These are phyloP conservation scores for Apiospora arundinis DNA, from an alignment of 2,329 filamentous ascomycete genomes.

Conservation along the genomic window DNA sequence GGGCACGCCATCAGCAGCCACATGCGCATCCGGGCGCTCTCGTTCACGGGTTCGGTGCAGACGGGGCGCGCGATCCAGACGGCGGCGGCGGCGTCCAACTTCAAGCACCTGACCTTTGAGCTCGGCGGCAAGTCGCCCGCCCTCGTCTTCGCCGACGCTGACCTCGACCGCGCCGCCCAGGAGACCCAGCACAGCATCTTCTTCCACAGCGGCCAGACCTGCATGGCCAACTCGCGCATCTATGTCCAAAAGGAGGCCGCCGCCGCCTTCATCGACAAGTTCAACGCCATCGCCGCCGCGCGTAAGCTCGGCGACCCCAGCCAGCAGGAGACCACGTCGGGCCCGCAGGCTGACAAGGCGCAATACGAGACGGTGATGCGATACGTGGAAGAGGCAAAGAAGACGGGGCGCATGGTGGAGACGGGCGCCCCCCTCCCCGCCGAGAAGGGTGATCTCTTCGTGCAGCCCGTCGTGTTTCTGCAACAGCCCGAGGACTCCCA, in stretches of 20 bases:
- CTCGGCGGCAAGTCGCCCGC: slow-evolving; percentile 73
- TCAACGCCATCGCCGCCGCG: slow-evolving; percentile 52
- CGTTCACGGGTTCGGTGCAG: slow-evolving; percentile 76
- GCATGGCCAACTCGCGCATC: slow-evolving; percentile 64
- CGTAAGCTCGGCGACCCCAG: slow-evolving; percentile 47
- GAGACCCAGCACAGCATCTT: slow-evolving; percentile 52
- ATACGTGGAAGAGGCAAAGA: slow-evolving; percentile 54
- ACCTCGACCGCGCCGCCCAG: slow-evolving; percentile 68
- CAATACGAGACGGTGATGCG: slow-evolving; percentile 55
- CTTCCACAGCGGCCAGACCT: slow-evolving; percentile 63
- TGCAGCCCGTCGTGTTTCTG: slow-evolving; percentile 54
- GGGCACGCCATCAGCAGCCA: slow-evolving; percentile 73
- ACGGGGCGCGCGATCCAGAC: slow-evolving; percentile 79
- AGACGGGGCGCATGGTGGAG: slow-evolving; percentile 36
- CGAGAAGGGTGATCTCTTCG: slow-evolving; percentile 44
- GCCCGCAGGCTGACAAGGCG: slow-evolving; percentile 57
- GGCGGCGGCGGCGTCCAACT: slow-evolving; percentile 66
- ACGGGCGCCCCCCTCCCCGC: slow-evolving; percentile 27
- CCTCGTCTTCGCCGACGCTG: slow-evolving; percentile 69
- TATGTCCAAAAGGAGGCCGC: slow-evolving; percentile 62
- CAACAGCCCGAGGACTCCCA: slow-evolving; percentile 48
- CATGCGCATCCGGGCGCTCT: slow-evolving; percentile 72
- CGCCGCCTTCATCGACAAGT: slow-evolving; percentile 63
- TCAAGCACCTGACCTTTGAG: slow-evolving; percentile 71
- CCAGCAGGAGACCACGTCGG: slow-evolving; percentile 42